Evolutionary conservation across 257 asterid species (phyloP), one percentile per base, ranked within the genome.

Genomic region (Ballota nigra): DNA sequence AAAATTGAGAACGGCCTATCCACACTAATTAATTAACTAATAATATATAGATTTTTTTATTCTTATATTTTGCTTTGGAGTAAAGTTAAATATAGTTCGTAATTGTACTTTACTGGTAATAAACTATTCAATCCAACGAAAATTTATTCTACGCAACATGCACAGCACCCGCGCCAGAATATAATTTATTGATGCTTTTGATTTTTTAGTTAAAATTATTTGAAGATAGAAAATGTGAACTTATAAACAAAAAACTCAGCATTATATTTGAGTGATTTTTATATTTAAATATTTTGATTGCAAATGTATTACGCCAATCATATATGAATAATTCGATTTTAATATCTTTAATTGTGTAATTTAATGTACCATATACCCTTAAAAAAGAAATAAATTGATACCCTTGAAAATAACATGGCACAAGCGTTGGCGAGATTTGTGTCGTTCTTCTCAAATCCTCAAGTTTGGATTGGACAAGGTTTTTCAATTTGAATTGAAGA

Each of bases 141-240:
- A 59, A 33, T 43, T 47, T 72, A 61, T 78, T 67, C 72, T n/a
- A 18, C 19, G 63, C 70, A 72, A 78, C 78, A 72, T 78, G 82
- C 75, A 61, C 56, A 67, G 52, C 77, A 71, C 81, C 57, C 40
- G 28, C 47, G 41, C 63, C 33, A 24, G 38, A 29, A 36, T n/a
- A 49, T 28, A 68, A 51, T 6, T 31, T 7, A 57, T 38, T 43
- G 43, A 47, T 67, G n/a, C 63, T 4, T 34, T 52, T 36, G 7
- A 45, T 52, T 16, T 43, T 3, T 29, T 29, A 8, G 5, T 31
- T 31, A 15, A 6, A 4, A 59, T 60, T 60, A 28, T 59, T 59
- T 29, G 6, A 29, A 60, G 31, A 13, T 3, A 11, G 31, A 57
- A 57, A 23, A 38, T 38, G 15, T 23, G 23, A 18, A 52, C 8